Conservation (phyloP, 1,284 basidiomycete genomes). For the Fomitopsis betulina region DNA sequence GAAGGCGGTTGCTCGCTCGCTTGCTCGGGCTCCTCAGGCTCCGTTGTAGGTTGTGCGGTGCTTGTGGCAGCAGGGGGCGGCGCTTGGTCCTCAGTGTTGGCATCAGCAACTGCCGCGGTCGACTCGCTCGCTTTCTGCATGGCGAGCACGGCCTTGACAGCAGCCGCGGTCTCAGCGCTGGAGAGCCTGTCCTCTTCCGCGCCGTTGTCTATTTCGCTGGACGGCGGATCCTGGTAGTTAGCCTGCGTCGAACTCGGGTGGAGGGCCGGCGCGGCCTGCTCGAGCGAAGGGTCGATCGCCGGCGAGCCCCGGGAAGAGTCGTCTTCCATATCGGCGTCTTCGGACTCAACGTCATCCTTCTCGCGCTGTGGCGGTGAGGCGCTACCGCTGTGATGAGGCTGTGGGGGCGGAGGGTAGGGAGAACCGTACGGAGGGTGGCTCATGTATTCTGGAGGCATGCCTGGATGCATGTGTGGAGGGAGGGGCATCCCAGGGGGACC, state of each 20-base stretch:
- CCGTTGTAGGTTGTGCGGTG: not conserved
- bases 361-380: conserved; percentile 1
- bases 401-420: conserved; percentile 15
- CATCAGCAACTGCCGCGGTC: not conserved
- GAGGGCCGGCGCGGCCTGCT: conserved; percentile 8
- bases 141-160: conserved; percentile 23
- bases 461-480: conserved; percentile 20
- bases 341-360: conserved; percentile 5
- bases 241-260: conserved; percentile 4
- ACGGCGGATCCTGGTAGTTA: not conserved
- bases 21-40: not conserved
- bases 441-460: conserved; percentile 18
- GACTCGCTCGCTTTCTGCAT: conserved; percentile 7
- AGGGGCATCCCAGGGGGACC: conserved; percentile 20
- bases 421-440: conserved; percentile 11
- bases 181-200: conserved; percentile 14
- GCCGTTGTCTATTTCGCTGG: conserved; percentile 3
- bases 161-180: conserved; percentile 12
- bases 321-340: conserved; percentile 23
- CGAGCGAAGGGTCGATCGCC: conserved; percentile 37
- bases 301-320: conserved; percentile 16
- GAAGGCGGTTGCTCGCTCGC: not conserved
- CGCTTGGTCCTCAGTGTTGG: not conserved
- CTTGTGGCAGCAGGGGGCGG: not conserved
- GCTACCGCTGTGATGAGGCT: conserved; percentile 4